Conservation (phyloP, 441 rosid species). For the Hura crepitans region DNA sequence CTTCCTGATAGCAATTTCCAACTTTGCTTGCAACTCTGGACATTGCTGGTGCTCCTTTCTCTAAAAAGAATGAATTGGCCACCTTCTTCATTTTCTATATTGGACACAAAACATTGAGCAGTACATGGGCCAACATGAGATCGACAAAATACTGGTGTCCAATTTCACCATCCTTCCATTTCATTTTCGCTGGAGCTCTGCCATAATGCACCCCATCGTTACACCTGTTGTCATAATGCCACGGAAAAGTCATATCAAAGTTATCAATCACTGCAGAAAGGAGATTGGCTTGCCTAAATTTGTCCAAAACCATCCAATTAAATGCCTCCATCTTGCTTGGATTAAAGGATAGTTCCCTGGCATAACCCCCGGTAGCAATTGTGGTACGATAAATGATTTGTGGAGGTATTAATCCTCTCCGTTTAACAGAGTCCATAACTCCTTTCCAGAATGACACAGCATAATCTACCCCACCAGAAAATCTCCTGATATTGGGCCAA, state of each 20-base stretch:
- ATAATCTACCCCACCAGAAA: conserved; percentile 53
- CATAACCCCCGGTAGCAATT: conserved; percentile 85
- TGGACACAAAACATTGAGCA: conserved; percentile 66
- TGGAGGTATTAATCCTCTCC: conserved; percentile 60
- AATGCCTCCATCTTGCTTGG: conserved; percentile 89
- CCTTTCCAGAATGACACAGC: conserved; percentile 77
- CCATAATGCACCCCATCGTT: conserved; percentile 96
- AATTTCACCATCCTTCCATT: conserved; percentile 87
- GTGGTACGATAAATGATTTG: conserved; percentile 67
- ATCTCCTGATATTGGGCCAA: conserved; percentile 52
- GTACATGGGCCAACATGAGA: conserved; percentile 78
- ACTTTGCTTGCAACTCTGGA: conserved; percentile 17
- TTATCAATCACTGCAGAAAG: conserved; percentile 71
- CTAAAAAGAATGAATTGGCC: neutral
- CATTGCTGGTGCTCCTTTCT: neutral
- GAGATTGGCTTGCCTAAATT: conserved; percentile 54
- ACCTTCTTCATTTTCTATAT: conserved; percentile 24
- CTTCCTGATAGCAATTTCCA: neutral
- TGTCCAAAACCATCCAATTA: conserved; percentile 68
- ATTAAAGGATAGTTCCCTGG: conserved; percentile 63
- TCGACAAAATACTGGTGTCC: conserved; percentile 98
- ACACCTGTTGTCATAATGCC: conserved; percentile 91
- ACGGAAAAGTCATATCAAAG: conserved; percentile 86
- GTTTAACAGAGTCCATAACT: conserved; percentile 49
- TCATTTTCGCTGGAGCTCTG: conserved; percentile 69